Evolutionary conservation across 2,329 filamentous ascomycete genomes (phyloP), one percentile per base, ranked within the genome.

Genomic region (Cladosporium velox): DNA sequence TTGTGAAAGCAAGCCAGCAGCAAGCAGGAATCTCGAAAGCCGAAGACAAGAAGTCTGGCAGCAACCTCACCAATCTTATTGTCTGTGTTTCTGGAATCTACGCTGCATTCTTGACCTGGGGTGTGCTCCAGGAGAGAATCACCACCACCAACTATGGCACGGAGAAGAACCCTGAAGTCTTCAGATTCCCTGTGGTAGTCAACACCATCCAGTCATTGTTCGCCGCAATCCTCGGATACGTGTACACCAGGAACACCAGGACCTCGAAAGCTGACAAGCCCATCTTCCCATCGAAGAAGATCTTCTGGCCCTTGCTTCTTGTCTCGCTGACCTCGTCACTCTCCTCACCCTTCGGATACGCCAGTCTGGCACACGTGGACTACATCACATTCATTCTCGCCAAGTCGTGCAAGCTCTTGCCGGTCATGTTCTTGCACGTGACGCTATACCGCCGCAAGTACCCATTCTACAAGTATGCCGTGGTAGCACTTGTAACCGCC

Each of bases 101-200:
- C 78, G 92, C 90, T 41, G 96, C 93, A 41, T 99, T 99, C 94
- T 97, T 99, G 63, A 96, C 93, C 38, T 99, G 95, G 95, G 95
- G 91, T 28, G 89, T 96, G 70, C 90, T 99, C 68, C 95, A 99
- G 84, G 95, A 99, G 80, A 93, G 95, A 74, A 92, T 99, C 75
- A 98, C 95, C 32, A 99, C 95, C 15, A 98, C 93, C 12, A 85
- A 88, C 8, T 95, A 98, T 79, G 90, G 90, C 66, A 81, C 89
- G 14, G 75, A 78, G 4, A 79, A 84, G 26, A 76, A 82, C 34
- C 87, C 86, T 28, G 79, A 96, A 77, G 88, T 91, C 72, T 99
- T 97, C 86, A 92, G 90, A 70, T 97, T 93, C 79, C 91, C 95
- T 65, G 89, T 99, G 74, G 94, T 98, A 78, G 88, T 99, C 73